A percentile compares a stretch with the other conserved stretches of the same genome.
These are phyloP conservation scores for Nakataea oryzae DNA, from an alignment of 2,329 filamentous ascomycete species.

Conservation along the genomic window DNA sequence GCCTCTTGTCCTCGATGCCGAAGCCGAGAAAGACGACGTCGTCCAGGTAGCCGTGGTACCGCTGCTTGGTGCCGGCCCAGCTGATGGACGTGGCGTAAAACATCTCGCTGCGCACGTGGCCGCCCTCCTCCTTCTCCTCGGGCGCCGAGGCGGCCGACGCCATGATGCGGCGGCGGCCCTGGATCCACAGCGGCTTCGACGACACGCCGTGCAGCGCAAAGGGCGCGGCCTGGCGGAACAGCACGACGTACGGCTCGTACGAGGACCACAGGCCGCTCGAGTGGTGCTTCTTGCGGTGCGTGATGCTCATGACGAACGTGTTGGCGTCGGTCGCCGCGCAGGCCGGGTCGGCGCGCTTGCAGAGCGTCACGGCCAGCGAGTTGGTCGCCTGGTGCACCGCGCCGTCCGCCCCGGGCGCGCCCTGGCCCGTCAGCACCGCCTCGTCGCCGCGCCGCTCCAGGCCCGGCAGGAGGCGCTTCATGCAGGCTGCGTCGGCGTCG, in stretches of 20 bases:
- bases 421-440: background rate
- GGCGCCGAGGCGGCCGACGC: conserved; percentile 9
- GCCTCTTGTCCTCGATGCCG: conserved; percentile 40
- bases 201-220: conserved; percentile 41
- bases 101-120: conserved; percentile 34
- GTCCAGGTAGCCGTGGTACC: conserved; percentile 45
- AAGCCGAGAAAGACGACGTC: conserved; percentile 44
- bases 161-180: conserved; percentile 26
- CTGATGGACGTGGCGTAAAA: conserved; percentile 46
- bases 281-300: conserved; percentile 45
- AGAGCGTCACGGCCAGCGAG: conserved; percentile 44
- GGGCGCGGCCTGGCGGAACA: conserved; percentile 35
- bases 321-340: conserved; percentile 33
- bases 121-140: conserved; percentile 2
- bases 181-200: conserved; percentile 41
- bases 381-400: conserved; percentile 51
- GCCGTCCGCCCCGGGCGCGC: conserved; percentile 19
- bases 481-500: conserved; percentile 30
- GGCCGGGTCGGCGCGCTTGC: conserved; percentile 29
- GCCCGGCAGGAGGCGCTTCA: conserved; percentile 33
- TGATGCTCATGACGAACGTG: conserved; percentile 43
- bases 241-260: conserved; percentile 45
- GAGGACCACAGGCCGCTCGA: conserved; percentile 31
- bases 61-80: conserved; percentile 36
- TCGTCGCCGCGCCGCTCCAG: background rate